phyloP scores from a whole-genome alignment of 2,329 filamentous ascomycete genomes.

The Bertia moriformis region DNA sequence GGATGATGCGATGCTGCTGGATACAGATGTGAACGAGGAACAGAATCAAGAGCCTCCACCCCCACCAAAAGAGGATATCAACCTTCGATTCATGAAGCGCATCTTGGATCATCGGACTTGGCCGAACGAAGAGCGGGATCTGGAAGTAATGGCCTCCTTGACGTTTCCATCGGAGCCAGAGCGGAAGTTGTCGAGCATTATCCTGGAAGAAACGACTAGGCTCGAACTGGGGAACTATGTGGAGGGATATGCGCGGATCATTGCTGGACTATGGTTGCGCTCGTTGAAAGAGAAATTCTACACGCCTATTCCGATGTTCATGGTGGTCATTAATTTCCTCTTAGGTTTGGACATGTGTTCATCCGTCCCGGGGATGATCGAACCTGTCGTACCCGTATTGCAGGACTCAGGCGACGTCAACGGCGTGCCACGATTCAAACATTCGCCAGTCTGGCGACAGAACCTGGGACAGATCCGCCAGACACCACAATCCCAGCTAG shows the following conservation, averaged over 20 bases:
- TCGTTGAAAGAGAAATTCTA: constrained; percentile 37
- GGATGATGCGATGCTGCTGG: not conserved
- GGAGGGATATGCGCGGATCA: constrained; percentile 28
- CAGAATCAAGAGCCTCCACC: too few relatives aligned
- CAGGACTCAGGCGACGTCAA: constrained; percentile 34
- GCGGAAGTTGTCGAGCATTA: constrained; percentile 31
- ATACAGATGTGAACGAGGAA: not conserved
- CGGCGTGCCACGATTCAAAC: constrained; percentile 30
- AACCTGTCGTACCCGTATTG: constrained; percentile 19
- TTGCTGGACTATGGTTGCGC: constrained; percentile 37
- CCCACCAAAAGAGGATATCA: not conserved
- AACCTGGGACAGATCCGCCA: constrained; percentile 19
- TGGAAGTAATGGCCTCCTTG: constrained; percentile 11
- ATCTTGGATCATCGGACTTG: not conserved
- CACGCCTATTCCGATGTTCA: constrained; percentile 21
- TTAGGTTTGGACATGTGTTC: constrained; percentile 19
- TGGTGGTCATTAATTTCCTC: constrained; percentile 21
- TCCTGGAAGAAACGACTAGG: constrained; percentile 32
- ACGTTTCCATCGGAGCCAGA: constrained; percentile 34
- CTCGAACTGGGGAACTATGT: constrained; percentile 26
- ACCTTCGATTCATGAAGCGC: not conserved
- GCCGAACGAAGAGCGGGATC: not conserved
- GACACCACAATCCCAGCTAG: constrained; percentile 23
- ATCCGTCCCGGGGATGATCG: constrained; percentile 18
- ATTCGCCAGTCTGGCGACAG: constrained; percentile 22